Percentiles rank a stretch among this genome's conserved stretches.
phyloP scores from a whole-genome alignment of 495 filamentous ascomycete species.

The Talaromyces borbonicus region DNA sequence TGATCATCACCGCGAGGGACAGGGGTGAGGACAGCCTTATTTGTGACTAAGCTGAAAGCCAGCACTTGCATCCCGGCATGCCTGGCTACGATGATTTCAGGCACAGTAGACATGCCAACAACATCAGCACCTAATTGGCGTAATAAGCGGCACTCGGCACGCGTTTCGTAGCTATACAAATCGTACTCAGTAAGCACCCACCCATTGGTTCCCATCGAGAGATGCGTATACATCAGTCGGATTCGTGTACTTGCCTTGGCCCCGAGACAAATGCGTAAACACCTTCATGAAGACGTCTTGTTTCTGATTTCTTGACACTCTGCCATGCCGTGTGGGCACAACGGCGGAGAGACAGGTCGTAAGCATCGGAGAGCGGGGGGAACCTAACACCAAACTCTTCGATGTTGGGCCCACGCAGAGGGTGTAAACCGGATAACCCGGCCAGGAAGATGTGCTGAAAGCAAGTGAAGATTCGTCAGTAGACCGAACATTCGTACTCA shows the following conservation, averaged over 20 bases:
- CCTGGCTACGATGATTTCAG: constrained; percentile 65
- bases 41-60: constrained; percentile 70
- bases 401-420: constrained; percentile 60
- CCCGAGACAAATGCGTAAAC: constrained; percentile 68
- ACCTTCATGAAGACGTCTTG: constrained; percentile 55
- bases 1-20: constrained; percentile 52
- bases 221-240: too few relatives aligned
- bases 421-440: constrained; percentile 60
- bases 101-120: constrained; percentile 73
- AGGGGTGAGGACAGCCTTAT: constrained; percentile 55
- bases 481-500: constrained; percentile 6
- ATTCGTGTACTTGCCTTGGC: constrained; percentile 36
- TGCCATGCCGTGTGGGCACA: constrained; percentile 53
- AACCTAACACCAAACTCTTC: constrained; percentile 63
- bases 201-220: too few relatives aligned
- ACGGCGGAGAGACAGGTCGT: constrained; percentile 58
- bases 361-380: constrained; percentile 64
- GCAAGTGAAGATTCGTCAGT: constrained; percentile 20
- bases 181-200: background rate
- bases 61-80: constrained; percentile 62
- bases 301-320: constrained; percentile 28
- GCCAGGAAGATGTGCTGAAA: constrained; percentile 60
- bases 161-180: constrained; percentile 55
- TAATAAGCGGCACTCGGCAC: constrained; percentile 69
- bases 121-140: constrained; percentile 56